These are phyloP conservation scores for Agrocybe pediades DNA, from an alignment of 768 basidiomycete genomes.

Conservation along the genomic window DNA sequence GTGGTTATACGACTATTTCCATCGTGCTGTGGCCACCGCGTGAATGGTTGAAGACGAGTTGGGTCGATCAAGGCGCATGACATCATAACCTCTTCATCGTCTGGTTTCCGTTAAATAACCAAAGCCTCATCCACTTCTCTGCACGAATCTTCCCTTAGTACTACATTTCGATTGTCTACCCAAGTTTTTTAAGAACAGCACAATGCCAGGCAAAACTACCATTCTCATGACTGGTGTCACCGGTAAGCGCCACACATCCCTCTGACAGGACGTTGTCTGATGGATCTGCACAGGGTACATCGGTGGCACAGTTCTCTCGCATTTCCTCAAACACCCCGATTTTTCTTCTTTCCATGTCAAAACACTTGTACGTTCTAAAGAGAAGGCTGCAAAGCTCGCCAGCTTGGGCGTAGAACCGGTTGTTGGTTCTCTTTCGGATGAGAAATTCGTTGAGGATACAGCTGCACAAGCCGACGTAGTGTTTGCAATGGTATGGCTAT, in stretches of 20 bases:
- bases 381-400: constrained; percentile 45
- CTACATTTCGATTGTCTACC: too few relatives aligned
- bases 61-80: too few relatives aligned
- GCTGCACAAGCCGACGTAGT: constrained; percentile 47
- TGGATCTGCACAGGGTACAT: constrained; percentile 39
- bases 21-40: too few relatives aligned
- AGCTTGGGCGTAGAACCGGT: constrained; percentile 35
- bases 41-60: too few relatives aligned
- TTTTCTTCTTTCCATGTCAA: constrained; percentile 37
- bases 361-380: constrained; percentile 43
- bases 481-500: constrained; percentile 35
- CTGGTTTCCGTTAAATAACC: too few relatives aligned
- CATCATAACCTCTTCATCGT: too few relatives aligned
- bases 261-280: not conserved
- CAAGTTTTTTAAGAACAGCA: too few relatives aligned
- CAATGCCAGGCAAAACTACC: too few relatives aligned
- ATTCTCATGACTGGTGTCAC: constrained; percentile 46
- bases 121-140: too few relatives aligned
- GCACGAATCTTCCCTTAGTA: too few relatives aligned
- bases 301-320: constrained; percentile 46
- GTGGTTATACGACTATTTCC: too few relatives aligned
- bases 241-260: constrained; percentile 23
- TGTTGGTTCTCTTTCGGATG: constrained; percentile 48
- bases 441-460: constrained; percentile 40
- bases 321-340: constrained; percentile 39